A percentile compares a stretch with the other conserved stretches of the same genome.
phyloP scores from a whole-genome alignment of 2,329 filamentous ascomycete species.

The Thelonectria blattea region DNA sequence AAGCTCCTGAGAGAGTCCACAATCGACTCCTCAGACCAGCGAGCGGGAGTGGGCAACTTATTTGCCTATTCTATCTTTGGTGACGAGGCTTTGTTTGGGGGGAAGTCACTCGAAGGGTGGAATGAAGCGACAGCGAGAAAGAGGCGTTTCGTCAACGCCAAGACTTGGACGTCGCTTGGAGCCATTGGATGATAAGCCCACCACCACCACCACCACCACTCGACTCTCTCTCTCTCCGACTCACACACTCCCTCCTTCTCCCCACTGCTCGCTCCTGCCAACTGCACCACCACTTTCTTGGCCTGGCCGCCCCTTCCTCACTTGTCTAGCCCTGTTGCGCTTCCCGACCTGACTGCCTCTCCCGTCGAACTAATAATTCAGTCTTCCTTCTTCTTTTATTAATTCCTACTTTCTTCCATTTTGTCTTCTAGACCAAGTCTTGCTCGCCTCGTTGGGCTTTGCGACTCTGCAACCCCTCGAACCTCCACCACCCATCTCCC shows the following conservation, averaged over 20 bases:
- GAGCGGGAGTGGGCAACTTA: neutral
- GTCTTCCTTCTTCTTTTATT: neutral
- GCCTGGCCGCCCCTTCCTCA: constrained; percentile 29
- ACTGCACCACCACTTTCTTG: constrained; percentile 7
- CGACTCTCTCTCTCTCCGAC: too few relatives aligned
- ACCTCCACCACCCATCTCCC: neutral
- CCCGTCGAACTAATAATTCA: neutral
- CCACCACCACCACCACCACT: constrained; percentile 20
- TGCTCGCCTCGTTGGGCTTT: constrained; percentile 1
- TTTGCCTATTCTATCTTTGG: neutral
- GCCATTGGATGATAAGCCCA: constrained; percentile 35
- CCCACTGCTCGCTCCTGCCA: neutral
- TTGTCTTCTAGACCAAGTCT: neutral
- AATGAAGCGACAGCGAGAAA: too few relatives aligned
- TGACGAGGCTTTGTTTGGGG: neutral
- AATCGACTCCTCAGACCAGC: too few relatives aligned
- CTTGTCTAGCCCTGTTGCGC: constrained; percentile 7
- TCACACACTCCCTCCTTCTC: too few relatives aligned
- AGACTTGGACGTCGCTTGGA: constrained; percentile 23
- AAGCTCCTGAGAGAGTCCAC: too few relatives aligned
- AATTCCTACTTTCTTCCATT: neutral
- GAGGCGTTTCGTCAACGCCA: constrained; percentile 24
- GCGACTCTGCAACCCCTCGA: neutral
- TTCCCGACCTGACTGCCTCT: neutral
- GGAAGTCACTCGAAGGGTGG: too few relatives aligned